phyloP scores from a whole-genome alignment of 2,329 filamentous ascomycete genomes.

The Hypoxylon sp. region DNA sequence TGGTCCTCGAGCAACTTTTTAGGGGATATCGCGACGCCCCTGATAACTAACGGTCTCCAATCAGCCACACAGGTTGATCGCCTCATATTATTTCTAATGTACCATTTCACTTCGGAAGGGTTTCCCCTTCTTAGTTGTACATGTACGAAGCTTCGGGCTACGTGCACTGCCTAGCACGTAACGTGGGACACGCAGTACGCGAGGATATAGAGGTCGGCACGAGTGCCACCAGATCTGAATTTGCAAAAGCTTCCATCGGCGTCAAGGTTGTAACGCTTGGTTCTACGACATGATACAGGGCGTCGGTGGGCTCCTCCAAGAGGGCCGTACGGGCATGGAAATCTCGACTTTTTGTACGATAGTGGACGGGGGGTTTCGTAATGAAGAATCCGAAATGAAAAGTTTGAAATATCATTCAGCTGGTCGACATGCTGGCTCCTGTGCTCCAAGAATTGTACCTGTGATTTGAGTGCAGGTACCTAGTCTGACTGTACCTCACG shows the following conservation, averaged over 20 bases:
- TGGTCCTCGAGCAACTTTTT: slow-evolving; percentile 20
- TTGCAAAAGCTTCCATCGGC: slow-evolving; percentile 36
- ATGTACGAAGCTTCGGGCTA: slow-evolving; percentile 19
- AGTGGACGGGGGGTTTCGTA: slow-evolving; percentile 29
- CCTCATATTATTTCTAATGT: slow-evolving; percentile 31
- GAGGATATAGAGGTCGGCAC: slow-evolving; percentile 20
- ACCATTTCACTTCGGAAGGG: slow-evolving; percentile 26
- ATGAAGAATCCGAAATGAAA: slow-evolving; percentile 17
- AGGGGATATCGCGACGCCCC: neutral
- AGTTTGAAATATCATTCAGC: neutral
- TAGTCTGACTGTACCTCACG: no score
- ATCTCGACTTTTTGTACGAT: slow-evolving; percentile 48
- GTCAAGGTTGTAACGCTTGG: slow-evolving; percentile 43
- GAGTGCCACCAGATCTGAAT: slow-evolving; percentile 18
- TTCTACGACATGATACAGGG: slow-evolving; percentile 32
- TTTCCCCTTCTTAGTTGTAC: slow-evolving; percentile 20
- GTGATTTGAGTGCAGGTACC: no score
- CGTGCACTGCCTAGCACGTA: slow-evolving; percentile 5
- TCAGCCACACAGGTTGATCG: slow-evolving; percentile 6
- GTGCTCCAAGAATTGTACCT: neutral
- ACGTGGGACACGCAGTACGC: slow-evolving; percentile 9
- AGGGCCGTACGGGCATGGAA: slow-evolving; percentile 36
- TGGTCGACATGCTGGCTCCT: no score
- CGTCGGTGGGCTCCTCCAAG: slow-evolving; percentile 32
- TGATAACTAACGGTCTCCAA: neutral